phyloP scores from a whole-genome alignment of 805 yeast genomes.

The Metschnikowia amazonensis region DNA sequence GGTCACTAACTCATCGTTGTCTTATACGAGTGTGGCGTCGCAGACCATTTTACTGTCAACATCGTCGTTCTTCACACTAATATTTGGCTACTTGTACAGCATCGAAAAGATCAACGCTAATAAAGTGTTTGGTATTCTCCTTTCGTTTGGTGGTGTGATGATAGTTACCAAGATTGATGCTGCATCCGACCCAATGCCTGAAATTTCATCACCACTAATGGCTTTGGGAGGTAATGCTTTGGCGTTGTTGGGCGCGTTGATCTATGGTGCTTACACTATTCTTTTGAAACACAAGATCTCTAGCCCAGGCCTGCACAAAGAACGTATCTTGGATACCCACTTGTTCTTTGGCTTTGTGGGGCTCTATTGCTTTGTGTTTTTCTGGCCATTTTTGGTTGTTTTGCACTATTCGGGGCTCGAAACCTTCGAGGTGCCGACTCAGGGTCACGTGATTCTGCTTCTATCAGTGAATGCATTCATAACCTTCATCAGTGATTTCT shows the following conservation, averaged over 20 bases:
- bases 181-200: conserved; percentile 10
- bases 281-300: conserved; percentile 66
- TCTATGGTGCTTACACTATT: conserved; percentile 89
- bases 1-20: conserved; percentile 76
- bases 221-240: conserved; percentile 66
- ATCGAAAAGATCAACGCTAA: conserved; percentile 64
- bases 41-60: conserved; percentile 93
- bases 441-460: conserved; percentile 47
- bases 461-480: conserved; percentile 65
- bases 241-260: conserved; percentile 81
- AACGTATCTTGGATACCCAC: conserved; percentile 74
- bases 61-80: conserved; percentile 84
- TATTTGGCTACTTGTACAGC: conserved; percentile 69
- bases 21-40: conserved; percentile 88
- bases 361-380: conserved; percentile 61
- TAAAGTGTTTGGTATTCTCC: conserved; percentile 65
- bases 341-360: conserved; percentile 96
- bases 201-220: conserved; percentile 12
- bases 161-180: conserved; percentile 70
- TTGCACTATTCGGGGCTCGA: conserved; percentile 67
- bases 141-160: conserved; percentile 75
- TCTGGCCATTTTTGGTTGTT: conserved; percentile 80
- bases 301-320: conserved; percentile 46
- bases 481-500: conserved; percentile 82
- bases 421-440: conserved; percentile 64